Evolutionary conservation across 73 alveolate genomes (phyloP).

Genomic region (Paramecium sexaurelia): DNA sequence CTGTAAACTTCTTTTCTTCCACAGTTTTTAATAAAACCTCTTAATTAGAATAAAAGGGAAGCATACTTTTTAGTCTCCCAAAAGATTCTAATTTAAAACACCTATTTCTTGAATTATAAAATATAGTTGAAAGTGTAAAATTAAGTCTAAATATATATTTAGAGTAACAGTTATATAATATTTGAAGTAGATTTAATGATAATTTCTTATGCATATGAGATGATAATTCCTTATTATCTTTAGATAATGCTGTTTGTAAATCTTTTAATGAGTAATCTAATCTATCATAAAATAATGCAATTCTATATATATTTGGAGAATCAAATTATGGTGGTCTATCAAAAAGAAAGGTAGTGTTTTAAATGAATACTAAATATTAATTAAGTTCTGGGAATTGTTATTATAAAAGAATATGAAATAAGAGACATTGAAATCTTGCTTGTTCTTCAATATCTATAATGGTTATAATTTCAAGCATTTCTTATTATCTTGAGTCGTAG

Average conservation of each 20-base stretch:
- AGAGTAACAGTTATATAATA: background rate
- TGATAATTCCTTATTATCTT: background rate
- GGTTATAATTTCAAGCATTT: background rate
- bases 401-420: background rate
- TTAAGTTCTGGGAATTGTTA: background rate
- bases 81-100: background rate
- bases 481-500: background rate
- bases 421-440: background rate
- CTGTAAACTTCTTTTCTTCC: background rate
- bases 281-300: background rate
- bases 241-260: background rate
- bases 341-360: background rate
- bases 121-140: background rate
- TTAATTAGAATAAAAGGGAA: background rate
- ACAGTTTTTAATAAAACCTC: background rate
- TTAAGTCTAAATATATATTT: background rate
- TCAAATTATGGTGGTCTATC: conserved; percentile 3
- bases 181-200: background rate
- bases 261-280: conserved; percentile 10
- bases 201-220: background rate
- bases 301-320: background rate
- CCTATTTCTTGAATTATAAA: background rate
- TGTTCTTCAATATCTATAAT: background rate
- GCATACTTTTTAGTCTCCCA: background rate
- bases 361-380: background rate